A percentile compares a stretch with the other conserved stretches of the same genome.
phyloP scores from a whole-genome alignment of 2,329 filamentous ascomycete species.

The Scedosporium boydii region DNA sequence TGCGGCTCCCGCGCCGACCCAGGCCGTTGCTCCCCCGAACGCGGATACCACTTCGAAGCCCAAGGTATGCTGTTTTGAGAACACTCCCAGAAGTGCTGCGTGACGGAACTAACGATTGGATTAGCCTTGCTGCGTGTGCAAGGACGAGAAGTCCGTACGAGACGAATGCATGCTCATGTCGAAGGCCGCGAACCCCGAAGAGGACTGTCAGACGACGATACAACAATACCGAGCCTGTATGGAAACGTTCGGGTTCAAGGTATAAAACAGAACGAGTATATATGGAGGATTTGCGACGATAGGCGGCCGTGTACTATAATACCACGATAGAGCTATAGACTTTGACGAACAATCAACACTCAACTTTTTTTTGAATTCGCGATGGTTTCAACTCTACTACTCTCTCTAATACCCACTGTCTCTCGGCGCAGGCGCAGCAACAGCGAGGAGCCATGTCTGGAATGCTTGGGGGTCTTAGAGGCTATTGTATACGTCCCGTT shows the following conservation, averaged over 20 bases:
- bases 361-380: not conserved
- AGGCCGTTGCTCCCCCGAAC: not conserved
- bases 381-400: not conserved
- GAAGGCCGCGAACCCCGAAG: slow-evolving; percentile 67
- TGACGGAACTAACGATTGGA: not conserved
- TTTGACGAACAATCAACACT: slow-evolving; percentile 5
- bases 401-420: too few species aligned
- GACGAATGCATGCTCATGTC: slow-evolving; percentile 99
- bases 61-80: slow-evolving; percentile 7
- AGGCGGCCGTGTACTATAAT: slow-evolving; percentile 5
- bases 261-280: slow-evolving; percentile 25
- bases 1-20: slow-evolving; percentile 1
- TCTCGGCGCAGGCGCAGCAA: too few species aligned
- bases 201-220: slow-evolving; percentile 75
- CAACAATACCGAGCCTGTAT: slow-evolving; percentile 86
- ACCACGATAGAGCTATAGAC: slow-evolving; percentile 4
- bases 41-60: slow-evolving; percentile 7
- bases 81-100: not conserved
- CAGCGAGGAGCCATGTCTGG: too few species aligned
- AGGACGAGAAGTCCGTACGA: slow-evolving; percentile 80
- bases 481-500: not conserved
- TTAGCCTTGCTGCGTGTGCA: slow-evolving; percentile 96
- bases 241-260: slow-evolving; percentile 83
- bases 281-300: slow-evolving; percentile 1
- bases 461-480: not conserved